Evolutionary conservation across 441 rosid genomes (phyloP), one percentile per base, ranked within the genome.

Genomic region (Isatis lusitanica): DNA sequence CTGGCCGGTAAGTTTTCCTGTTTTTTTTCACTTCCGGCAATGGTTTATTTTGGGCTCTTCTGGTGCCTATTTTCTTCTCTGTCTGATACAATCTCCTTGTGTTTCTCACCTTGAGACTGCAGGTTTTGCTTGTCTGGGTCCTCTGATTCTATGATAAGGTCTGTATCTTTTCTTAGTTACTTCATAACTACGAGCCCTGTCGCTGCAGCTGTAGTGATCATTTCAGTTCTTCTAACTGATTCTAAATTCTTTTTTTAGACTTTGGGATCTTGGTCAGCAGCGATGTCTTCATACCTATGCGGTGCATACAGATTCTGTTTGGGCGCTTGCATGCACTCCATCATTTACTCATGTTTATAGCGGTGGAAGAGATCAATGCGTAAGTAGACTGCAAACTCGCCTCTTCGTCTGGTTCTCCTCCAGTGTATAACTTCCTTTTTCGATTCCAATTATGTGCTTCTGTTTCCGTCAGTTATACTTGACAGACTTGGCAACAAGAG

Each of bases 231-330:
- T 56, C 72, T 75, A 71, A 79, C 60, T 81, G 74, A 44, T 72
- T 74, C 26, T 62, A 53, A 47, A 74, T 70, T 31, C 51, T n/a
- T 69, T 70, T 70, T 61, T 21, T 80, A 96, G 99, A 85, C 83
- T 96, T 63, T 96, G 99, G 99, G 99, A 96, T 83, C 91, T 93
- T 80, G 98, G 98, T 73, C 98, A 93, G 88, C 98, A 96, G 84
- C 90, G 98, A 62, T 96, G 99, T 75, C 68, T 96, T 78, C 98
- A 96, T 85, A 93, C 99, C 62, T 96, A 96, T 83, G 98, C 98
- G 7, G 99, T 96, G 75, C 99, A 96, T 77, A 93, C 98, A 60
- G 98, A 96, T 85, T 93, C 98, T 84, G 98, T 96, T 65, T 93
- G 99, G 99, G 93, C 99, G 47, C 98, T 96, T 84, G 97, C 97